Evolutionary conservation across 805 yeast species (phyloP).

Genomic region (Lipomyces mesembrius): DNA sequence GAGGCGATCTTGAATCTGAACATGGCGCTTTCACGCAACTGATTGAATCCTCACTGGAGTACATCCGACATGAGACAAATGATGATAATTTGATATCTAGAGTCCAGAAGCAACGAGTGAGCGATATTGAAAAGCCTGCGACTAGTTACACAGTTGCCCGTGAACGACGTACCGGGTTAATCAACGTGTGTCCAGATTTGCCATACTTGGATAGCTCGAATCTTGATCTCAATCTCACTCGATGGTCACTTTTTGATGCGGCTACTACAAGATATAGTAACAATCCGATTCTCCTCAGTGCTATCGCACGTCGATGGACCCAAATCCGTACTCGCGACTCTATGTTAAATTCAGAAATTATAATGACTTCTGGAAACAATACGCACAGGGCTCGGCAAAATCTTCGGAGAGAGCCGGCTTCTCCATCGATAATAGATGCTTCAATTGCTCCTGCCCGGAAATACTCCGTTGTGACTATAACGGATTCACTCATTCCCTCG

Average conservation of each 20-base stretch:
- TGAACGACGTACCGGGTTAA: background rate
- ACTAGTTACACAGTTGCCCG: background rate
- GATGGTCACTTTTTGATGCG: background rate
- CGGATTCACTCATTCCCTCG: background rate
- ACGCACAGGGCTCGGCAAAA: background rate
- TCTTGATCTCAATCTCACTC: constrained; percentile 1
- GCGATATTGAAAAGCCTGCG: background rate
- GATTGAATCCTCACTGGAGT: constrained; percentile 10
- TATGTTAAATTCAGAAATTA: background rate
- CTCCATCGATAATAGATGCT: background rate
- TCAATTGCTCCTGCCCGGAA: background rate
- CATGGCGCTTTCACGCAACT: constrained; percentile 20
- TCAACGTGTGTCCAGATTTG: background rate
- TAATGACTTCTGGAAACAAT: background rate
- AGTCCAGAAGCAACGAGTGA: background rate
- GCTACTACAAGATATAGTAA: background rate
- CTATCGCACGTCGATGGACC: background rate
- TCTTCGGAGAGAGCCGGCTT: background rate
- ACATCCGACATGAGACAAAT: background rate
- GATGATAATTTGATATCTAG: background rate
- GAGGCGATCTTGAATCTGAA: constrained; percentile 44
- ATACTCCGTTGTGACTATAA: background rate
- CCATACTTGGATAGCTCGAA: constrained; percentile 1
- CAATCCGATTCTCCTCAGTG: background rate
- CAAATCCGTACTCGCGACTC: background rate